phyloP scores from a whole-genome alignment of 2,329 filamentous ascomycete species.

The Pseudogymnoascus sp. region DNA sequence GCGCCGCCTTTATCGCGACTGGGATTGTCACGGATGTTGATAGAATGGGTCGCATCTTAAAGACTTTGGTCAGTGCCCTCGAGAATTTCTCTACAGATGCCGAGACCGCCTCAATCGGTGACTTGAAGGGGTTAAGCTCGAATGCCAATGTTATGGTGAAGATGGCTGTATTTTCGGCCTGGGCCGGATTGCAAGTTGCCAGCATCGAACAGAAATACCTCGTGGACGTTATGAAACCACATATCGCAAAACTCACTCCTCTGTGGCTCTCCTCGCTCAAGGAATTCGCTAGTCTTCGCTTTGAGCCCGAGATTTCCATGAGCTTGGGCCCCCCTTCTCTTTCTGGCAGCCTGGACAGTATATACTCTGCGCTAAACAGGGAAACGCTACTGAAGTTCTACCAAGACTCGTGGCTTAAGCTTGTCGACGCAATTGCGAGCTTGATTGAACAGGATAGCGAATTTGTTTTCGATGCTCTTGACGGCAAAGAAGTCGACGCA shows the following conservation, averaged over 20 bases:
- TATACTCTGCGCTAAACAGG: slow-evolving; percentile 89
- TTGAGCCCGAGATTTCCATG: slow-evolving; percentile 95
- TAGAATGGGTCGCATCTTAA: slow-evolving; percentile 96
- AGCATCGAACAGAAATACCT: slow-evolving; percentile 88
- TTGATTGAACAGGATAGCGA: slow-evolving; percentile 96
- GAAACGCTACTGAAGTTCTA: slow-evolving; percentile 94
- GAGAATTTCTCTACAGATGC: slow-evolving; percentile 83
- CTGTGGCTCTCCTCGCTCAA: slow-evolving; percentile 88
- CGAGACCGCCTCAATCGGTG: slow-evolving; percentile 81
- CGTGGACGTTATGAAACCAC: slow-evolving; percentile 77
- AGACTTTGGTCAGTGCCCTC: slow-evolving; percentile 79
- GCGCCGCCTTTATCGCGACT: slow-evolving; percentile 93
- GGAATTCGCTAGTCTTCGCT: slow-evolving; percentile 86
- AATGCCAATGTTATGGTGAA: slow-evolving; percentile 99
- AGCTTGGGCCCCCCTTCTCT: slow-evolving; percentile 73
- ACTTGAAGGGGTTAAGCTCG: slow-evolving; percentile 83
- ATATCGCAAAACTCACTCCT: slow-evolving; percentile 82
- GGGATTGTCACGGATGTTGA: slow-evolving; percentile 97
- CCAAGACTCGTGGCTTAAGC: slow-evolving; percentile 91
- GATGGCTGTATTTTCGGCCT: slow-evolving; percentile 92
- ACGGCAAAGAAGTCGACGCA: slow-evolving; percentile 61
- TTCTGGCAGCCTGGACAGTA: slow-evolving; percentile 80
- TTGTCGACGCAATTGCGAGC: slow-evolving; percentile 95
- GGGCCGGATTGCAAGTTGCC: slow-evolving; percentile 93
- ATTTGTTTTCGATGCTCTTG: slow-evolving; percentile 92